phyloP scores from a whole-genome alignment of 2,329 filamentous ascomycete genomes.

The Beauveria pseudobassiana region DNA sequence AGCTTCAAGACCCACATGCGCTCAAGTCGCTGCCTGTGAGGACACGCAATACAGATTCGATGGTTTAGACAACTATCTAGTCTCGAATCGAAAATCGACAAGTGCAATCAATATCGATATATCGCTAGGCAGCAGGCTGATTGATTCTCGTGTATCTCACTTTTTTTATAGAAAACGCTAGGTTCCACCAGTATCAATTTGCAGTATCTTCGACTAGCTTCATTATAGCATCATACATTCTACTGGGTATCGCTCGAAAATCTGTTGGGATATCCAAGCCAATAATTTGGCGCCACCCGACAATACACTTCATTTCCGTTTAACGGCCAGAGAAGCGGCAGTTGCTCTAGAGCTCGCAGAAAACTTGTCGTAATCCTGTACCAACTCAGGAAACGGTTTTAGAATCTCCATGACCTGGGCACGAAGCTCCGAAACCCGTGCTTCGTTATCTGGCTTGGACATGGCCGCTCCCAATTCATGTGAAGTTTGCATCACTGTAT shows the following conservation, averaged over 20 bases:
- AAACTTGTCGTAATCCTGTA: constrained; percentile 22
- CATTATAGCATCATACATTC: background rate
- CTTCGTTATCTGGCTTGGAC: constrained; percentile 8
- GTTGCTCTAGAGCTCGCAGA: constrained; percentile 4
- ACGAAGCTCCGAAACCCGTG: constrained; percentile 16
- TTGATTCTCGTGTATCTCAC: no score
- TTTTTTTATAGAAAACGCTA: background rate
- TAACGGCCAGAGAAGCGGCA: background rate
- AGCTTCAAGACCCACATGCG: background rate
- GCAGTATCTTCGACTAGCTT: background rate
- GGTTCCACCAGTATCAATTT: background rate
- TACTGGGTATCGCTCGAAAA: no score
- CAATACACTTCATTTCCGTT: background rate
- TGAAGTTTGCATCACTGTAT: constrained; percentile 17
- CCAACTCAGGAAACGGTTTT: constrained; percentile 21
- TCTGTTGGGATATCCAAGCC: background rate
- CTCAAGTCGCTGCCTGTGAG: background rate
- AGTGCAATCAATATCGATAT: no score
- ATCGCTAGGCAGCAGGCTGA: no score
- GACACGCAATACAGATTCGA: background rate
- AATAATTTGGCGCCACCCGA: background rate
- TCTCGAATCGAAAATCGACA: no score
- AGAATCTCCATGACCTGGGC: constrained; percentile 18
- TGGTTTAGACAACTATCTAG: no score
- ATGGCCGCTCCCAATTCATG: constrained; percentile 15